Conservation (phyloP, 2,329 filamentous ascomycete genomes). For the Ceratocystis cacaofunesta region DNA sequence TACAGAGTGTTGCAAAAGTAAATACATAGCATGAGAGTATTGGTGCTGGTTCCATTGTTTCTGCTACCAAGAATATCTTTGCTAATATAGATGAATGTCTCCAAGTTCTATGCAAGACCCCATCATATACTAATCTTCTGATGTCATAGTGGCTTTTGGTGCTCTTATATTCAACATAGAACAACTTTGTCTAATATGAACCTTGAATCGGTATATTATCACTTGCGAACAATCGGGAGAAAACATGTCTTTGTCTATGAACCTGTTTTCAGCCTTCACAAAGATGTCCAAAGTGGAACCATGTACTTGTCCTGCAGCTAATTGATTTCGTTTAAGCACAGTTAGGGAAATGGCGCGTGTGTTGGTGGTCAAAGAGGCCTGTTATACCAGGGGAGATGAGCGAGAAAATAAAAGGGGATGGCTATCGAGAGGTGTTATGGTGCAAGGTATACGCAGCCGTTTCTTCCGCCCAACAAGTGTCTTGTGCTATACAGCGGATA, state of each 20-base stretch:
- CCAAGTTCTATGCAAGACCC: too few species aligned
- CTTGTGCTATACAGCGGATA: background rate
- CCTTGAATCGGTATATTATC: background rate
- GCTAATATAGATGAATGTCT: too few species aligned
- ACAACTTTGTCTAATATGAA: background rate
- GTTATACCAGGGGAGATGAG: background rate
- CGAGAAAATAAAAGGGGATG: background rate
- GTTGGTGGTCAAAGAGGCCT: background rate
- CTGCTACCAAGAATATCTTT: background rate
- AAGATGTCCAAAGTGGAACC: slow-evolving; percentile 3
- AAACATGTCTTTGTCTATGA: background rate
- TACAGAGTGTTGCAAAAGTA: background rate
- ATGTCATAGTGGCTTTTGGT: too few species aligned
- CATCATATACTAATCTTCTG: background rate
- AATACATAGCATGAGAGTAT: background rate
- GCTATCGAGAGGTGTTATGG: background rate
- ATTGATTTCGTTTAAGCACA: slow-evolving; percentile 16
- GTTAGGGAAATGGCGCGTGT: background rate
- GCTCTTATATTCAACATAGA: too few species aligned
- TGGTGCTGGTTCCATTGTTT: background rate
- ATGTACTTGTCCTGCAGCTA: slow-evolving; percentile 3
- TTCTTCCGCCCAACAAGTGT: background rate
- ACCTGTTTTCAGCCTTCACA: background rate
- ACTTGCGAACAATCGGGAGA: background rate
- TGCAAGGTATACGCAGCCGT: background rate